phyloP scores from a whole-genome alignment of 257 asterid genomes.

The Fraxinus quadrangulata region DNA sequence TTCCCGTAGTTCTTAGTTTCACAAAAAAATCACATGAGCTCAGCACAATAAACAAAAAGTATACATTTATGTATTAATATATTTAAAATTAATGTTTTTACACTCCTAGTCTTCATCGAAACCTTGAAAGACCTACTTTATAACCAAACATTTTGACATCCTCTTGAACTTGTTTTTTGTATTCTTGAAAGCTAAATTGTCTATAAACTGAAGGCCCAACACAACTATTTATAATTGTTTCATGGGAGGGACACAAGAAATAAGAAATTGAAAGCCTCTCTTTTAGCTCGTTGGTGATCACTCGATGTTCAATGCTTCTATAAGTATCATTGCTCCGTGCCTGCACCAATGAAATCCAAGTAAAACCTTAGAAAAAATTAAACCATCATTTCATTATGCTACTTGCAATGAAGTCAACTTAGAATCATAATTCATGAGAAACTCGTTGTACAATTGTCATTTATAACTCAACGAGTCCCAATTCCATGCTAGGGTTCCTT shows the following conservation, averaged over 20 bases:
- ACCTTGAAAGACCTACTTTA: slow-evolving; percentile 75
- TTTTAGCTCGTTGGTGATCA: slow-evolving; percentile 58
- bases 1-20: too few relatives aligned
- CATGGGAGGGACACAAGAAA: slow-evolving; percentile 79
- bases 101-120: slow-evolving; percentile 26
- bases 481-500: too few relatives aligned
- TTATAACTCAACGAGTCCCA: too few relatives aligned
- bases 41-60: too few relatives aligned
- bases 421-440: too few relatives aligned
- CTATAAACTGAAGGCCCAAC: slow-evolving; percentile 56
- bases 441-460: too few relatives aligned
- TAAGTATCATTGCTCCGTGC: slow-evolving; percentile 92
- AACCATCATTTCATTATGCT: too few relatives aligned
- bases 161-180: slow-evolving; percentile 65
- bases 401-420: too few relatives aligned
- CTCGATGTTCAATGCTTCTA: slow-evolving; percentile 81
- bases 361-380: too few relatives aligned
- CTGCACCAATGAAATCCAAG: slow-evolving; percentile 37
- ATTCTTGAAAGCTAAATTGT: slow-evolving; percentile 73
- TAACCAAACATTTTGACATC: slow-evolving; percentile 73
- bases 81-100: too few relatives aligned
- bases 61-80: too few relatives aligned
- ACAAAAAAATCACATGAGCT: too few relatives aligned
- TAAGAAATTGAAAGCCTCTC: slow-evolving; percentile 82
- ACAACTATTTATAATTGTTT: slow-evolving; percentile 52